A percentile compares a stretch with the other conserved stretches of the same genome.
phyloP scores from a whole-genome alignment of 2,329 filamentous ascomycete species.

The Phaeomoniella chlamydospora region DNA sequence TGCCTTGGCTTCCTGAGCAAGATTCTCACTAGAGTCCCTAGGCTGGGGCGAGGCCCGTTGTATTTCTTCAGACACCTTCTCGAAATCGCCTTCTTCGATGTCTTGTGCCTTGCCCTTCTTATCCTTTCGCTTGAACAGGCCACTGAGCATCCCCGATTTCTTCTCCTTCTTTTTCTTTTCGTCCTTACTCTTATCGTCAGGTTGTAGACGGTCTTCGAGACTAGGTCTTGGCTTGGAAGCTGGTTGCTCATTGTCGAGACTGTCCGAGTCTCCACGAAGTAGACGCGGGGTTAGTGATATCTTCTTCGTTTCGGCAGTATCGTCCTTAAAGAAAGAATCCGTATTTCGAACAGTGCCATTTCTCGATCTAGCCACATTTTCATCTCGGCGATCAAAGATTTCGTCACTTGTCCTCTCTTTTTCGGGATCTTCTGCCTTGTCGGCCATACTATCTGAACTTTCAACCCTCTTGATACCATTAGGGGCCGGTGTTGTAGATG shows the following conservation, averaged over 20 bases:
- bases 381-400: slow-evolving; percentile 38
- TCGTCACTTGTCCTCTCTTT: slow-evolving; percentile 49
- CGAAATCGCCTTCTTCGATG: slow-evolving; percentile 29
- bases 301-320: slow-evolving; percentile 88
- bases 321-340: slow-evolving; percentile 95
- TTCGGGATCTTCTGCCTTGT: slow-evolving; percentile 14
- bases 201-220: slow-evolving; percentile 52
- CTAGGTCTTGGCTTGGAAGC: slow-evolving; percentile 44
- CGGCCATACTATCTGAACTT: slow-evolving; percentile 8
- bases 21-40: slow-evolving; percentile 28
- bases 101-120: slow-evolving; percentile 39
- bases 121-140: slow-evolving; percentile 52
- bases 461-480: slow-evolving; percentile 9
- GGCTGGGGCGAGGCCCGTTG: slow-evolving; percentile 28
- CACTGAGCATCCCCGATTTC: slow-evolving; percentile 58
- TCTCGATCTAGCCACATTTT: slow-evolving; percentile 49
- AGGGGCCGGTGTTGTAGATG: slow-evolving; percentile 19
- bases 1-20: slow-evolving; percentile 20
- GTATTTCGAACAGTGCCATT: slow-evolving; percentile 83
- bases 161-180: slow-evolving; percentile 63
- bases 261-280: slow-evolving; percentile 58
- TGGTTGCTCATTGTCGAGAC: slow-evolving; percentile 68
- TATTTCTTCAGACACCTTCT: slow-evolving; percentile 48
- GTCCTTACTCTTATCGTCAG: slow-evolving; percentile 51
- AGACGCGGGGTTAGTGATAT: slow-evolving; percentile 92